Conservation (phyloP, 2,329 filamentous ascomycete genomes). For the Diaporthe nobilis region DNA sequence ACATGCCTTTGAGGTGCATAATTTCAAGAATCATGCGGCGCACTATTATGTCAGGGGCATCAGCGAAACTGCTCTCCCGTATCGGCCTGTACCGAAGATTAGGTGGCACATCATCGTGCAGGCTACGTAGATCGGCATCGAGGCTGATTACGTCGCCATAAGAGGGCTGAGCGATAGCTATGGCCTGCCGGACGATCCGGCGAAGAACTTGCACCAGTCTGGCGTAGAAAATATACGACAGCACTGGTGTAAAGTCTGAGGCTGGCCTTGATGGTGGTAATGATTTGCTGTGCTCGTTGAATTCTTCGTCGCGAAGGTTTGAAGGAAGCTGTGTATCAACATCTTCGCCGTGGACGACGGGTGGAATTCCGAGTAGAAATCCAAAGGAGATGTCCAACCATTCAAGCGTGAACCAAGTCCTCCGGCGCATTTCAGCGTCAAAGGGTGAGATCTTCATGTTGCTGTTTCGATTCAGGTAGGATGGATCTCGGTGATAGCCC, state of each 20-base stretch:
- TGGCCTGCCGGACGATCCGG: conserved; percentile 58
- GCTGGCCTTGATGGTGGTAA: conserved; percentile 57
- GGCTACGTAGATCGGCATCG: conserved; percentile 52
- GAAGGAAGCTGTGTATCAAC: conserved; percentile 61
- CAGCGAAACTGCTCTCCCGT: conserved; percentile 52
- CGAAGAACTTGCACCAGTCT: conserved; percentile 59
- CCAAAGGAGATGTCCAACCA: conserved; percentile 38
- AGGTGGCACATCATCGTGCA: conserved; percentile 51
- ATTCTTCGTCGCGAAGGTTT: conserved; percentile 65
- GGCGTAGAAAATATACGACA: conserved; percentile 61
- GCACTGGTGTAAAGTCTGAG: conserved; percentile 58
- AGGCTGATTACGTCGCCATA: conserved; percentile 56
- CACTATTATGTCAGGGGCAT: conserved; percentile 55
- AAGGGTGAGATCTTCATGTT: conserved; percentile 57
- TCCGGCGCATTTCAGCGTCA: conserved; percentile 65
- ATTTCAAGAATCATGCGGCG: conserved; percentile 56
- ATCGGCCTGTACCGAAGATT: conserved; percentile 46
- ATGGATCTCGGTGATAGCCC: conserved; percentile 66
- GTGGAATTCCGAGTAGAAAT: conserved; percentile 52
- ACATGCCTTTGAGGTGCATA: conserved; percentile 61
- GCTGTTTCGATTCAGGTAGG: conserved; percentile 53
- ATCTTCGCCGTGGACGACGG: conserved; percentile 61
- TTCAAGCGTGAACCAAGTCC: conserved; percentile 60
- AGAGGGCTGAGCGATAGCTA: conserved; percentile 51
- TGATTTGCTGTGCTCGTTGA: conserved; percentile 60